Percentiles rank a stretch among this genome's conserved stretches.
Conservation (phyloP, 2,329 filamentous ascomycete genomes). For the Aspergillus fumigatus region DNA sequence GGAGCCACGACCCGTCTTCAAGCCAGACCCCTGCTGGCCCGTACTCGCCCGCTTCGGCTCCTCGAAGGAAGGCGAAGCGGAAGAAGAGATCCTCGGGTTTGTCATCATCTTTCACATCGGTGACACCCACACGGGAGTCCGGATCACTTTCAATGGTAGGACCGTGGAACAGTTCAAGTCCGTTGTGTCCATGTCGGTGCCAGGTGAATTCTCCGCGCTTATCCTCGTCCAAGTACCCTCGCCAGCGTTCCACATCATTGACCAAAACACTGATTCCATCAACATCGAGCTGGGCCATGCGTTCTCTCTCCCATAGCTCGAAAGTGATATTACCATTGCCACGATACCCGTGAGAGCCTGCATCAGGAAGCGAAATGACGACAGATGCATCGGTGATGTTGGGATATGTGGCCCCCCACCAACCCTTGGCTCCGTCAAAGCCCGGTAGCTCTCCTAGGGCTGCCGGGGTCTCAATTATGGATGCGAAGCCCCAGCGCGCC, state of each 20-base stretch:
- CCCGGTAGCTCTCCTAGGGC: slow-evolving; percentile 55
- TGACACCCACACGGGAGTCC: slow-evolving; percentile 9
- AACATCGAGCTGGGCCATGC: slow-evolving; percentile 37
- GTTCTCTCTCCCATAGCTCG: slow-evolving; percentile 37
- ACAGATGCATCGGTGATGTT: slow-evolving; percentile 51
- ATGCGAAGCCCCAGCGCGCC: slow-evolving; percentile 89
- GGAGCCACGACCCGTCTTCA: slow-evolving; percentile 33
- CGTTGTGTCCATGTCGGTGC: slow-evolving; percentile 40
- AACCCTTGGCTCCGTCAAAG: slow-evolving; percentile 39
- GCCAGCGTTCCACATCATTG: slow-evolving; percentile 60
- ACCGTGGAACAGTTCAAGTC: slow-evolving; percentile 30
- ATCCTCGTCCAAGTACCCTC: slow-evolving; percentile 51
- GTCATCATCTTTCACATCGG: slow-evolving; percentile 21
- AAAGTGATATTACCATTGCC: slow-evolving; percentile 46
- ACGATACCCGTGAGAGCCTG: slow-evolving; percentile 19
- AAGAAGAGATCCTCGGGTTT: slow-evolving; percentile 42
- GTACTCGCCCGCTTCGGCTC: slow-evolving; percentile 37
- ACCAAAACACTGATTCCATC: slow-evolving; percentile 59
- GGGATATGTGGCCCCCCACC: slow-evolving; percentile 42
- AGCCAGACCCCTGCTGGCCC: slow-evolving; percentile 38
- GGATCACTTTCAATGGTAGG: slow-evolving; percentile 22
- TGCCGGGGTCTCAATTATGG: slow-evolving; percentile 75
- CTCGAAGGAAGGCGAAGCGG: slow-evolving; percentile 44
- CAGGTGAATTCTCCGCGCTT: slow-evolving; percentile 48
- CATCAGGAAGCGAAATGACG: slow-evolving; percentile 41